Evolutionary conservation across 2,329 filamentous ascomycete genomes (phyloP).

Genomic region (Purpureocillium lavendulum): DNA sequence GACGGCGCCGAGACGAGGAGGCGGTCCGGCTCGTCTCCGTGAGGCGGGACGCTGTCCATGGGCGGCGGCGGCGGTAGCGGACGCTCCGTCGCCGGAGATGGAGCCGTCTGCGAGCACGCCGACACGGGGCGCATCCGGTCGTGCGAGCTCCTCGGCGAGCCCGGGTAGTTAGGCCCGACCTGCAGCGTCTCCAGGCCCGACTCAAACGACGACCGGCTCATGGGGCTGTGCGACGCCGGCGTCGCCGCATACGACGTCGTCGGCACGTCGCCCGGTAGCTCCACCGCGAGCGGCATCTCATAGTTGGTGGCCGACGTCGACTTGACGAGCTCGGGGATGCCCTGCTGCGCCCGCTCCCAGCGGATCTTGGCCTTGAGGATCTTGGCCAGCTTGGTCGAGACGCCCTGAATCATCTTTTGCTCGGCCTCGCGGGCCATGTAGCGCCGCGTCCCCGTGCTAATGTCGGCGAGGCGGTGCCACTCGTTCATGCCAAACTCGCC

Average conservation of each 20-base stretch:
- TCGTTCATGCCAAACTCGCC: constrained; percentile 99
- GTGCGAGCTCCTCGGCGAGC: constrained; percentile 43
- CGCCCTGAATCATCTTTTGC: constrained; percentile 67
- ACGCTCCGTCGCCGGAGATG: constrained; percentile 18
- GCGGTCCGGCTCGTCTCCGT: constrained; percentile 39
- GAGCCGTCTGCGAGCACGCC: constrained; percentile 19
- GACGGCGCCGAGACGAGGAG: constrained; percentile 49
- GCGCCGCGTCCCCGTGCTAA: constrained; percentile 81
- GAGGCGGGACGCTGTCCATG: constrained; percentile 17
- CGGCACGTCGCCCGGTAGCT: constrained; percentile 50
- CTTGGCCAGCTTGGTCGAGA: constrained; percentile 74
- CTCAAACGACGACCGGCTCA: constrained; percentile 47
- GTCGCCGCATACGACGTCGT: constrained; percentile 19
- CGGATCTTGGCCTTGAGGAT: constrained; percentile 70
- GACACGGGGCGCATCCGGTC: constrained; percentile 32
- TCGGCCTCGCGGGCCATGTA: constrained; percentile 70
- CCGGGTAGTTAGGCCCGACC: constrained; percentile 23
- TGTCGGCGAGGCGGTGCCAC: constrained; percentile 88
- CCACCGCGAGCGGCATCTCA: constrained; percentile 41
- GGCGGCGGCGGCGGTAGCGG: constrained; percentile 19
- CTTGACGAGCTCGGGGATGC: constrained; percentile 35
- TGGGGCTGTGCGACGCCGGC: constrained; percentile 26
- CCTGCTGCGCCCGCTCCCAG: constrained; percentile 42
- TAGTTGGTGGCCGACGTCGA: constrained; percentile 30
- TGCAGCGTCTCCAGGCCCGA: constrained; percentile 44